Evolutionary conservation across 2,329 filamentous ascomycete genomes (phyloP).

Genomic region (Monosporascus sp.): DNA sequence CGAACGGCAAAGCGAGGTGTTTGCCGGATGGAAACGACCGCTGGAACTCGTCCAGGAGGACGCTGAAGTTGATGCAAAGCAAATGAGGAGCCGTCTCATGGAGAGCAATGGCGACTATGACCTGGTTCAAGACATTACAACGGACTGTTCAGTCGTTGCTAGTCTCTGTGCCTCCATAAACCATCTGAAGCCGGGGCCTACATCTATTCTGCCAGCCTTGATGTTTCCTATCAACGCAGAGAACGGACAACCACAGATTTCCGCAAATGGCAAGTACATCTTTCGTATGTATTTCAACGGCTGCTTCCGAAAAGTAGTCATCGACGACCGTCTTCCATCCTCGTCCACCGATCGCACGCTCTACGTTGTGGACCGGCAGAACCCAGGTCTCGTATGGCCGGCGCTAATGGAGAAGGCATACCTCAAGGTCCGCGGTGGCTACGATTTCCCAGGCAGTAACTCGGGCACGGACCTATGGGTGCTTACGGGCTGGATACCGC

Average conservation of each 20-base stretch:
- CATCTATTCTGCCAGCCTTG: conserved; percentile 63
- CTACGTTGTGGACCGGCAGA: conserved; percentile 81
- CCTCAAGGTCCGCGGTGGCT: conserved; percentile 88
- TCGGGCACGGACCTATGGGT: conserved; percentile 93
- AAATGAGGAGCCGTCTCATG: conserved; percentile 19
- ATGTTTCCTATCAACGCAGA: conserved; percentile 69
- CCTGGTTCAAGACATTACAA: conserved; percentile 90
- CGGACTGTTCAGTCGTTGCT: conserved; percentile 94
- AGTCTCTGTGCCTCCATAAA: conserved; percentile 81
- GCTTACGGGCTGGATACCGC: conserved; percentile 91
- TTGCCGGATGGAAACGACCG: conserved; percentile 79
- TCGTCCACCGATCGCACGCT: conserved; percentile 71
- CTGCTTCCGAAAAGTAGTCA: conserved; percentile 77
- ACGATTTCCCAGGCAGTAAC: conserved; percentile 96
- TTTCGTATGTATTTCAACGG: conserved; percentile 95
- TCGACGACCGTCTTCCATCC: conserved; percentile 82
- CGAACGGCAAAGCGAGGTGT: conserved; percentile 64
- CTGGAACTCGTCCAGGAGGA: conserved; percentile 53
- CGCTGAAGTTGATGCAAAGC: not conserved
- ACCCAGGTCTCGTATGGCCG: conserved; percentile 81
- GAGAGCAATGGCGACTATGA: conserved; percentile 56
- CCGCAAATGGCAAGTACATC: conserved; percentile 81
- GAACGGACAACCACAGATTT: conserved; percentile 54
- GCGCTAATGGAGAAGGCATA: conserved; percentile 95
- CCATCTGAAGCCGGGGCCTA: conserved; percentile 62